Base-by-base conservation (phyloP, 2,329 filamentous ascomycete genomes). In the Magnaporthiopsis rhizophila region DNA sequence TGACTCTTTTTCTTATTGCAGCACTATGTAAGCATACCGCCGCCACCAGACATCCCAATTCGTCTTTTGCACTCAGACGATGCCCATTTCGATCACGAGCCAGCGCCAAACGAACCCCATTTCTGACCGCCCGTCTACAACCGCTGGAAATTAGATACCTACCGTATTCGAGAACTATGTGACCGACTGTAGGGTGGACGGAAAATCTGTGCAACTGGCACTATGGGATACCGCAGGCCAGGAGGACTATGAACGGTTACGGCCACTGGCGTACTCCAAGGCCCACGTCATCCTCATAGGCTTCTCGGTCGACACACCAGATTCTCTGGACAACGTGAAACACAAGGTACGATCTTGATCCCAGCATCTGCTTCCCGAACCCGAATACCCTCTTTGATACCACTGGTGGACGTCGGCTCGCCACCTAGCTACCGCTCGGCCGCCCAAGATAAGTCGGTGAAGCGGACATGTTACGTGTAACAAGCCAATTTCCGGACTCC, bases 91-190 rank as follows among this genome's bases (percentile, higher is more conserved):
- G 18, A 53, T n/a, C 45, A 21, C 45, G 9, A 24, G 21, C 21
- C n/a, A 24, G 30, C n/a, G 45, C 21, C 45, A n/a, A 53, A 53
- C 45, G n/a, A 53, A 24, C 8, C 8, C 9, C 21, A 21, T n/a
- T 21, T 15, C 38, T 64, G 11, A 62, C 64, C 57, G 24, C 32
- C n/a, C 34, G 38, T 56, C 62, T 38, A 21, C 50, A 50, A 7
- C n/a, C 28, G 45, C 61, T 58, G 26, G 38, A 56, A 65, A 62
- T 70, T 76, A 92, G 89, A 93, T 97, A 62, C 95, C 95, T 1
- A 99, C 95, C 60, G 95, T 99, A 53, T 99, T 99, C 77, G 95
- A 99, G 75, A 99, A 99, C 80, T 99, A 99, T 74, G 95, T 99
- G 69, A 99, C 95, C 71, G 95, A 99, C 79, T 99, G 95, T 78